phyloP scores from a whole-genome alignment of 164 flowering plant species.

The Warburgia ugandensis region DNA sequence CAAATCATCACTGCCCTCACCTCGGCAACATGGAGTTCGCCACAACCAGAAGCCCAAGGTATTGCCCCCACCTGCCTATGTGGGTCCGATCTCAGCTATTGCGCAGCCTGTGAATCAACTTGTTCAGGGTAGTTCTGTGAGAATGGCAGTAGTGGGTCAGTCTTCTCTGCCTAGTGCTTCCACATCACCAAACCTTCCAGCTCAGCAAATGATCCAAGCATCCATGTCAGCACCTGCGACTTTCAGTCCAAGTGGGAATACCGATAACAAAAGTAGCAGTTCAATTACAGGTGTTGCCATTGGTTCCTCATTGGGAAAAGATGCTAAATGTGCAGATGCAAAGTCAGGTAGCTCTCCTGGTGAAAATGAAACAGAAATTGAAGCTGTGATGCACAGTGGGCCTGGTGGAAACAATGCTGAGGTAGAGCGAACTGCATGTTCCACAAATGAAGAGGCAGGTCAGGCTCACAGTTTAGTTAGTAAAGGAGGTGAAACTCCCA shows the following conservation, averaged over 20 bases:
- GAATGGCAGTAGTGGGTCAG: conserved; percentile 14
- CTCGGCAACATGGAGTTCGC: too few species aligned
- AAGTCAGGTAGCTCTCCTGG: not conserved
- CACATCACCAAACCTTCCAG: conserved; percentile 9
- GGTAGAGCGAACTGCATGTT: too few species aligned
- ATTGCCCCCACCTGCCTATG: conserved; percentile 16
- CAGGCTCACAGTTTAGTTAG: too few species aligned
- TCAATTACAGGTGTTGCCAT: not conserved
- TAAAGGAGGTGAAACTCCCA: not conserved
- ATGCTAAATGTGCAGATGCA: not conserved
- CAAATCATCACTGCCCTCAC: conserved; percentile 23
- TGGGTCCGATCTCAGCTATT: conserved; percentile 7
- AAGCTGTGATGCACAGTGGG: not conserved
- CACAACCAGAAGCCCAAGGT: too few species aligned
- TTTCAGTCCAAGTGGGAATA: conserved; percentile 1
- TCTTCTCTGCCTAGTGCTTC: conserved; percentile 8
- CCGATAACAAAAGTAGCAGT: conserved; percentile 11
- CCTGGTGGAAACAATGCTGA: too few species aligned
- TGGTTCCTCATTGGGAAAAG: not conserved
- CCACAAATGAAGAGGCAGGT: too few species aligned
- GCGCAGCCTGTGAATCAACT: conserved; percentile 8
- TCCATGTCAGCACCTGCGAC: conserved; percentile 2
- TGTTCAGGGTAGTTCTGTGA: conserved; percentile 10
- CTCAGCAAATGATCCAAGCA: conserved; percentile 3
- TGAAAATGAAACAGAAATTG: not conserved